Conservation (phyloP, 2,329 filamentous ascomycete species). For the Aspergillus texensis region DNA sequence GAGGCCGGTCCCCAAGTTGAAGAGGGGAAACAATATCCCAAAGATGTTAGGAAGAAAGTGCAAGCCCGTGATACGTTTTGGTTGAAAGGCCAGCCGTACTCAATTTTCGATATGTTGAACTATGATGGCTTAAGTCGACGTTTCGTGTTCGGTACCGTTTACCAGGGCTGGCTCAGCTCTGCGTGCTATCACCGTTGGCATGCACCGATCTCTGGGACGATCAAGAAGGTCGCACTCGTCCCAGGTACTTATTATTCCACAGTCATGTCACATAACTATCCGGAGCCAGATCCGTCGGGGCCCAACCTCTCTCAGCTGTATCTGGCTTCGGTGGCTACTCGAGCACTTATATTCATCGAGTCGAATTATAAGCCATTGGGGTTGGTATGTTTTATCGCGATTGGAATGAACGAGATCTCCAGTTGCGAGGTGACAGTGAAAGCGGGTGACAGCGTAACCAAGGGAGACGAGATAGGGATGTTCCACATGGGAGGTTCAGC, state of each 20-base stretch:
- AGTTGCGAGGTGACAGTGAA: conserved; percentile 6
- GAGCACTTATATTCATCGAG: conserved; percentile 5
- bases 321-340: conserved; percentile 2
- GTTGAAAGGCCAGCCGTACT: conserved; percentile 6
- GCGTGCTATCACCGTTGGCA: conserved; percentile 7
- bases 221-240: neutral
- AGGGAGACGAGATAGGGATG: conserved; percentile 4
- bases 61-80: conserved; percentile 8
- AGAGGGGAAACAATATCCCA: neutral
- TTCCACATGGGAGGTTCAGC: conserved; percentile 6
- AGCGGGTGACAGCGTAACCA: neutral
- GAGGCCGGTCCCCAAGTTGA: conserved; percentile 1
- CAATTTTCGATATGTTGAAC: conserved; percentile 2
- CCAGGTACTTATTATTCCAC: conserved; percentile 2
- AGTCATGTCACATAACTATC: neutral
- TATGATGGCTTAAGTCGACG: neutral
- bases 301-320: conserved; percentile 1
- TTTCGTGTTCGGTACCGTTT: neutral
- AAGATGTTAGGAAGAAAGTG: neutral
- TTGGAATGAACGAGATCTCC: conserved; percentile 6
- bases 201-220: neutral
- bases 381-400: conserved; percentile 7
- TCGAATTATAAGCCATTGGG: neutral
- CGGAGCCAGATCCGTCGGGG: neutral
- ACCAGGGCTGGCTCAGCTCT: neutral